These are phyloP conservation scores for Cutaneotrichosporon arboriforme DNA, from an alignment of 1,284 basidiomycete species.

Conservation along the genomic window DNA sequence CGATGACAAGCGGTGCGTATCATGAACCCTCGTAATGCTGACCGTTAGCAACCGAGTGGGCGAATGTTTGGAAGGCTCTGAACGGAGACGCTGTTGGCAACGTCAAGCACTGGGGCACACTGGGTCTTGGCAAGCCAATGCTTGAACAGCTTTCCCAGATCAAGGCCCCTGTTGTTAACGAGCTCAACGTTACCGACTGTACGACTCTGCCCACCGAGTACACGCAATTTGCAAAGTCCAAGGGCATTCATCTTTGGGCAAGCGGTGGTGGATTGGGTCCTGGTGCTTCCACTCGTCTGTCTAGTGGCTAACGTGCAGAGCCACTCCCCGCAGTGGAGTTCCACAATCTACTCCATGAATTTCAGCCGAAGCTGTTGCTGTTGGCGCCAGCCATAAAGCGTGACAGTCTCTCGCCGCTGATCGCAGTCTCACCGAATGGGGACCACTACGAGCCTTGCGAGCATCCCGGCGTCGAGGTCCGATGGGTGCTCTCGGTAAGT, in stretches of 20 bases:
- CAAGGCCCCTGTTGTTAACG: conserved; percentile 29
- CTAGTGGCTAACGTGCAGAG: conserved; percentile 22
- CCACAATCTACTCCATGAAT: conserved; percentile 46
- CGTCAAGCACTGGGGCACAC: conserved; percentile 35
- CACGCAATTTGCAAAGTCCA: conserved; percentile 32
- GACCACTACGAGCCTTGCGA: conserved; percentile 20
- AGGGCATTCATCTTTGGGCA: conserved; percentile 44
- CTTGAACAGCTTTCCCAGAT: conserved; percentile 19
- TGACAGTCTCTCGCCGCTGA: conserved; percentile 8
- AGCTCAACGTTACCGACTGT: conserved; percentile 46
- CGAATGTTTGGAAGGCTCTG: conserved; percentile 6
- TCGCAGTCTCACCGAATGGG: conserved; percentile 27
- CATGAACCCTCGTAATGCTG: conserved; percentile 6
- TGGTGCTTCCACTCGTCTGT: conserved; percentile 25
- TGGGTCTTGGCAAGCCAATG: conserved; percentile 30
- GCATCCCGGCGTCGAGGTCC: conserved; percentile 26
- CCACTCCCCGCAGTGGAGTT: conserved; percentile 42
- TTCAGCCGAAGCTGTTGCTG: conserved; percentile 19
- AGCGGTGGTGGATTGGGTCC: conserved; percentile 44
- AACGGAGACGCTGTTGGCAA: background rate
- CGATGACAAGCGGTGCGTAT: conserved; percentile 18
- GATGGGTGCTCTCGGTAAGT: conserved; percentile 46
- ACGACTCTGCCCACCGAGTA: conserved; percentile 41
- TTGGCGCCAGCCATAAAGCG: conserved; percentile 8
- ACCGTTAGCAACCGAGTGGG: conserved; percentile 7